Percentiles rank a stretch among this genome's conserved stretches.
These are phyloP conservation scores for Fusarium torreyae DNA, from an alignment of 2,329 filamentous ascomycete species.

Conservation along the genomic window DNA sequence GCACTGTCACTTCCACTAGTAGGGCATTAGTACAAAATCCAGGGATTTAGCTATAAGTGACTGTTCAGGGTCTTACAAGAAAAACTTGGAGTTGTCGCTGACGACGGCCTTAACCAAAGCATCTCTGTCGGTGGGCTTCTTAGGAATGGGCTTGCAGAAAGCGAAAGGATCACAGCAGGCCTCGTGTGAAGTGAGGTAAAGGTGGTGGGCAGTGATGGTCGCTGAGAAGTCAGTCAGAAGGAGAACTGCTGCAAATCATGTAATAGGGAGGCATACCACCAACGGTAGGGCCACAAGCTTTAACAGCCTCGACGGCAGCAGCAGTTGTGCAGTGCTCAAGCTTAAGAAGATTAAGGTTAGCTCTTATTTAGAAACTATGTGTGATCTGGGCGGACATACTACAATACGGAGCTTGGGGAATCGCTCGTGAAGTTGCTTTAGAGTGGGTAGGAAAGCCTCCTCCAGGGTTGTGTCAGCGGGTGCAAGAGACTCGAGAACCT, in stretches of 20 bases:
- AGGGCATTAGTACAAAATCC: conserved; percentile 9
- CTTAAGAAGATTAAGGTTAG: conserved; percentile 27
- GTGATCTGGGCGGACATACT: conserved; percentile 33
- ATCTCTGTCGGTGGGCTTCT: conserved; percentile 79
- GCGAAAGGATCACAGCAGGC: conserved; percentile 68
- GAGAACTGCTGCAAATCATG: background rate
- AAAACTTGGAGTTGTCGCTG: conserved; percentile 76
- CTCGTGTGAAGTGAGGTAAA: conserved; percentile 85
- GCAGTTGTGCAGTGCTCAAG: conserved; percentile 91
- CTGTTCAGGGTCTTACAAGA: conserved; percentile 70
- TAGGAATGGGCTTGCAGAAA: conserved; percentile 86
- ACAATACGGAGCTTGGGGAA: conserved; percentile 82
- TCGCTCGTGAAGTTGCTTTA: conserved; percentile 78
- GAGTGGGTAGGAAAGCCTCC: conserved; percentile 81
- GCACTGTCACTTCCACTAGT: conserved; percentile 72
- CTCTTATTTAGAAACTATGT: background rate
- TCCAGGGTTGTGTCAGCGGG: conserved; percentile 64
- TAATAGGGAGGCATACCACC: conserved; percentile 60
- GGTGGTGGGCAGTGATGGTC: conserved; percentile 89
- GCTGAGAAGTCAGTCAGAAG: conserved; percentile 55
- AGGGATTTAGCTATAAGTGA: background rate
- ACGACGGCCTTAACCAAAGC: conserved; percentile 78
- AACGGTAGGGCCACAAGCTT: conserved; percentile 82
- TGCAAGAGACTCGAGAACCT: conserved; percentile 71
- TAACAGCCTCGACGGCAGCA: conserved; percentile 84